Percentiles rank a stretch among this genome's conserved stretches.
Evolutionary conservation across 73 alveolate genomes (phyloP).

Genomic region (Tetrahymena malaccensis): DNA sequence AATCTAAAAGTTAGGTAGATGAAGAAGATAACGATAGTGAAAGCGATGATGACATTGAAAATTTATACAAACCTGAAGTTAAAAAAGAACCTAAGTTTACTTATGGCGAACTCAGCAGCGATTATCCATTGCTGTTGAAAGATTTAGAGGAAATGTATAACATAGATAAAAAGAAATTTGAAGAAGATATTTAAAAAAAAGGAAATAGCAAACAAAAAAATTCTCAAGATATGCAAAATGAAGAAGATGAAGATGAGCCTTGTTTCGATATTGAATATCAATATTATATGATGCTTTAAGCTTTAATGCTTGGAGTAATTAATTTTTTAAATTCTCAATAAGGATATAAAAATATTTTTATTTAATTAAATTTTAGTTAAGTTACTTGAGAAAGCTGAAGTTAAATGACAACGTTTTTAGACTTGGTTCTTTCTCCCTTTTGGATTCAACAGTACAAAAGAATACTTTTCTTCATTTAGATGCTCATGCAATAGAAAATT

Average conservation of each 20-base stretch:
- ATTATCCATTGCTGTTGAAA: neutral
- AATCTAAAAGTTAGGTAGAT: neutral
- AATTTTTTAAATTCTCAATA: neutral
- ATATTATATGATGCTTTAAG: neutral
- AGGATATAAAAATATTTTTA: neutral
- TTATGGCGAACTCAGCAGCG: neutral
- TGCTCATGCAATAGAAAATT: conserved; percentile 62
- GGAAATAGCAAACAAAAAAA: neutral
- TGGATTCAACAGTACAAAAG: conserved; percentile 3
- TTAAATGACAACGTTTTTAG: conserved; percentile 12
- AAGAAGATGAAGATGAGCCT: neutral
- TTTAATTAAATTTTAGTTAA: neutral
- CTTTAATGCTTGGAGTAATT: neutral
- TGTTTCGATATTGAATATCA: neutral
- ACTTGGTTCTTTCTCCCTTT: conserved; percentile 6
- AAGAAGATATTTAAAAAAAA: neutral
- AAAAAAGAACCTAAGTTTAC: neutral
- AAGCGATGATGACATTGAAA: neutral
- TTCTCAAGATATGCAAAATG: neutral
- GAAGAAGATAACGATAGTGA: neutral
- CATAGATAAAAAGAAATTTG: neutral
- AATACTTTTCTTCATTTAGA: conserved; percentile 27
- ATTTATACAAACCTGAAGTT: neutral
- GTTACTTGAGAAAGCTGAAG: conserved; percentile 10
- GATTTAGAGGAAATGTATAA: neutral